Conservation (phyloP, 2,329 filamentous ascomycete genomes). For the Whalleya microplaca region DNA sequence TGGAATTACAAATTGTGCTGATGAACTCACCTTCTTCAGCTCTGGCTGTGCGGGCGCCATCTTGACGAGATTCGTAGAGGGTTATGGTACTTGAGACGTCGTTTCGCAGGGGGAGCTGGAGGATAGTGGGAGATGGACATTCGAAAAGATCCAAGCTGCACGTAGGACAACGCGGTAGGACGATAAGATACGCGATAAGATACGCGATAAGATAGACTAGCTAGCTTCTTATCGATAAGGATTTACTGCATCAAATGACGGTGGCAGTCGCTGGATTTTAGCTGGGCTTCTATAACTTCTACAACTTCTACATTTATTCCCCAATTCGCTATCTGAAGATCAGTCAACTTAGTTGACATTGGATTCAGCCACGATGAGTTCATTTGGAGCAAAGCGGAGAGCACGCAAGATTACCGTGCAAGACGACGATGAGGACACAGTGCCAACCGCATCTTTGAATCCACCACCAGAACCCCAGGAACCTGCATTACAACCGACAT, state of each 20-base stretch:
- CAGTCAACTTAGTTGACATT: conserved; percentile 4
- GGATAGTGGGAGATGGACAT: conserved; percentile 4
- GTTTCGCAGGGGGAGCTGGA: conserved; percentile 13
- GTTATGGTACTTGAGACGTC: background rate
- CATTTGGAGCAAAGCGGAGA: conserved; percentile 65
- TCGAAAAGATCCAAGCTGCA: conserved; percentile 9
- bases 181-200: conserved; percentile 5
- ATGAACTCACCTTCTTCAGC: conserved; percentile 81
- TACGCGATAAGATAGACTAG: conserved; percentile 29
- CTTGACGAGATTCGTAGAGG: conserved; percentile 42
- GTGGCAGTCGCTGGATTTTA: no score
- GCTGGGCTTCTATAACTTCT: no score
- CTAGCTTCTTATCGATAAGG: conserved; percentile 33
- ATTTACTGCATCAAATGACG: conserved; percentile 9
- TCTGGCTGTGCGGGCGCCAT: conserved; percentile 99
- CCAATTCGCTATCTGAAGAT: conserved; percentile 11
- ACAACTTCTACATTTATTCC: conserved; percentile 2
- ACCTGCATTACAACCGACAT: conserved; percentile 41
- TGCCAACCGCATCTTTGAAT: conserved; percentile 28
- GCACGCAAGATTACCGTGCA: conserved; percentile 75
- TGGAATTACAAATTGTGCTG: conserved; percentile 4
- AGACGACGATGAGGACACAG: conserved; percentile 53
- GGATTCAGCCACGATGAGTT: conserved; percentile 47
- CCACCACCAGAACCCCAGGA: conserved; percentile 38
- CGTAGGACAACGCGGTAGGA: background rate